Evolutionary conservation across 1,284 basidiomycete genomes (phyloP).

Genomic region (Boletus mariae): DNA sequence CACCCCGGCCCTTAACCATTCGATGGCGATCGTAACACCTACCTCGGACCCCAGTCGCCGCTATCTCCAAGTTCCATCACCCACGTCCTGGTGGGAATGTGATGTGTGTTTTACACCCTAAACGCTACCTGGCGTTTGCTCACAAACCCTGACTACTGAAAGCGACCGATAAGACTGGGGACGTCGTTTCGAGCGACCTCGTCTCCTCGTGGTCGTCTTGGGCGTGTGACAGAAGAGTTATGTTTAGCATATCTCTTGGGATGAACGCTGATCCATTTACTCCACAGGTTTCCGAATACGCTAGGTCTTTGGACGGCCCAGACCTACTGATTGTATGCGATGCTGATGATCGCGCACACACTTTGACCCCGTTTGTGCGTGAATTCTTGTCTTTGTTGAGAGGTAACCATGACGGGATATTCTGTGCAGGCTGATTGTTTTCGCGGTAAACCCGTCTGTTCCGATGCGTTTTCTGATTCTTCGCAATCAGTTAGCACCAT

Average conservation of each 20-base stretch:
- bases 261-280: conserved; percentile 2
- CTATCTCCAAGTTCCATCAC: conserved; percentile 21
- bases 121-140: neutral
- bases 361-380: conserved; percentile 4
- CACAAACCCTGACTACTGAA: neutral
- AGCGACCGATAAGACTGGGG: conserved; percentile 6
- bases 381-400: neutral
- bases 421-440: conserved; percentile 10
- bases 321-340: neutral
- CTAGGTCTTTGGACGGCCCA: neutral
- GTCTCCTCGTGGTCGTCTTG: conserved; percentile 13
- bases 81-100: conserved; percentile 12
- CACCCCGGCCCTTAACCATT: neutral
- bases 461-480: conserved; percentile 1
- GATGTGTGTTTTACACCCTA: conserved; percentile 4
- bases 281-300: conserved; percentile 10
- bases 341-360: neutral
- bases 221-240: conserved; percentile 23
- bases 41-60: neutral
- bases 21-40: conserved; percentile 1
- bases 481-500: conserved; percentile 16
- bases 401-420: conserved; percentile 1
- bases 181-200: conserved; percentile 14
- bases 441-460: neutral
- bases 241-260: conserved; percentile 1